These are phyloP conservation scores for Tripterygium wilfordii DNA, from an alignment of 177 flowering plant genomes.

Conservation along the genomic window DNA sequence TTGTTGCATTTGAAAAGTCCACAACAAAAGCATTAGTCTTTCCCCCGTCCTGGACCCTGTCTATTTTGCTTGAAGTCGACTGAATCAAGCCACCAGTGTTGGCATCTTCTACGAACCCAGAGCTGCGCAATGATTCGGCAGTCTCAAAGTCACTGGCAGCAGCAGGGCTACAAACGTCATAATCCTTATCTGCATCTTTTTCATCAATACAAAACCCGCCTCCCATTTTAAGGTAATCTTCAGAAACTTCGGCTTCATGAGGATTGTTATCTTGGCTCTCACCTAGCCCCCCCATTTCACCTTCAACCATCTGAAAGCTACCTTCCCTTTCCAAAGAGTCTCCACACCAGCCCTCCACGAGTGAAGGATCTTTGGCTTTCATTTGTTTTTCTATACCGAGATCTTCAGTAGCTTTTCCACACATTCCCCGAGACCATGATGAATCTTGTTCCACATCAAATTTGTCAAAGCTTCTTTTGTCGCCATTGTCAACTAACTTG, in stretches of 20 bases:
- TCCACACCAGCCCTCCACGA: not conserved
- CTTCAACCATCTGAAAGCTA: constrained; percentile 24
- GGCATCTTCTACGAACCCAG: constrained; percentile 13
- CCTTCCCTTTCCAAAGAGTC: constrained; percentile 21
- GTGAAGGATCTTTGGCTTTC: constrained; percentile 4
- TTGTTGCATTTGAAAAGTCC: constrained; percentile 1
- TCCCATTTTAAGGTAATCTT: constrained; percentile 50
- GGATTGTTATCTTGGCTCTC: constrained; percentile 7
- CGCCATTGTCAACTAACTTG: constrained; percentile 15
- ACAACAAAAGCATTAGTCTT: constrained; percentile 1
- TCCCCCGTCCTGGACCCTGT: constrained; percentile 4
- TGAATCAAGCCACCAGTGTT: constrained; percentile 8
- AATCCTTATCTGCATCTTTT: constrained; percentile 19
- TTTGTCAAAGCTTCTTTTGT: constrained; percentile 9
- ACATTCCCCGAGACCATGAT: not conserved
- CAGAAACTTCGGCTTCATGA: constrained; percentile 12
- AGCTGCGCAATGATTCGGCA: not conserved
- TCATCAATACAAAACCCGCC: constrained; percentile 84
- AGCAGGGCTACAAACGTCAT: constrained; percentile 9
- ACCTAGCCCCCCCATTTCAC: constrained; percentile 6
- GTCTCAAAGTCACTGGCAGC: constrained; percentile 2
- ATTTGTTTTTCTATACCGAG: constrained; percentile 6
- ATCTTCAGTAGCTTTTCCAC: constrained; percentile 12
- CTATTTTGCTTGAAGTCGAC: constrained; percentile 1
- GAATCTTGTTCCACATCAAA: constrained; percentile 20